phyloP scores from a whole-genome alignment of 2,329 filamentous ascomycete genomes.

The Aspergillus thermomutatus region DNA sequence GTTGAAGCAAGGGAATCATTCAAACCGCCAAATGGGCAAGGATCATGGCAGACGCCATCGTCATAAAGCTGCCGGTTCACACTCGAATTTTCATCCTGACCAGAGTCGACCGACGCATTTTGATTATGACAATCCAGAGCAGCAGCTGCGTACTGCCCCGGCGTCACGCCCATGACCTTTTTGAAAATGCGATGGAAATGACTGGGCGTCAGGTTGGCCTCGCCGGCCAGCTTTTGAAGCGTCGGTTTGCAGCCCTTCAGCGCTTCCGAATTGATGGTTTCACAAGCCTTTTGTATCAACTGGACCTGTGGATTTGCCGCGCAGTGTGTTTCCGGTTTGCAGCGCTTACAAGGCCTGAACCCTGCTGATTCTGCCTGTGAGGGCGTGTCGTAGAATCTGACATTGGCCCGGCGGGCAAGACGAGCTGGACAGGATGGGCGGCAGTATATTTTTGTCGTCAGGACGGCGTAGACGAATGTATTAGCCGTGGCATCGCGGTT shows the following conservation, averaged over 20 bases:
- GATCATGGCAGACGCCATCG: background rate
- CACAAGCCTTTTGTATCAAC: constrained; percentile 30
- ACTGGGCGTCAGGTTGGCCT: constrained; percentile 48
- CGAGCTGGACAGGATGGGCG: constrained; percentile 55
- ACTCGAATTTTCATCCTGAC: background rate
- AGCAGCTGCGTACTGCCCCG: constrained; percentile 37
- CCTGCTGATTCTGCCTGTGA: constrained; percentile 48
- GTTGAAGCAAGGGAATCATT: background rate
- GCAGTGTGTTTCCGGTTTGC: constrained; percentile 43
- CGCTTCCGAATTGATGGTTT: constrained; percentile 26
- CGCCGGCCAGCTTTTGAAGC: constrained; percentile 45
- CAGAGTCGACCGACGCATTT: background rate
- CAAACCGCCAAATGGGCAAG: background rate
- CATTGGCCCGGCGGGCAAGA: constrained; percentile 55
- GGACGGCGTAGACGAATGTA: constrained; percentile 56
- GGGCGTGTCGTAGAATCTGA: constrained; percentile 52
- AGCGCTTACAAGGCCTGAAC: constrained; percentile 56
- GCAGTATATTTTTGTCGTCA: constrained; percentile 56
- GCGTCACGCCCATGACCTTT: constrained; percentile 49
- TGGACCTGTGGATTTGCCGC: constrained; percentile 29
- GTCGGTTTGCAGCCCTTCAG: constrained; percentile 31
- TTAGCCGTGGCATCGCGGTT: constrained; percentile 43
- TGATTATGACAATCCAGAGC: constrained; percentile 6
- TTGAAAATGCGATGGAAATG: constrained; percentile 58
- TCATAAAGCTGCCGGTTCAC: background rate